Evolutionary conservation across 2,329 filamentous ascomycete genomes (phyloP).

Genomic region (Exophiala alcalophila): DNA sequence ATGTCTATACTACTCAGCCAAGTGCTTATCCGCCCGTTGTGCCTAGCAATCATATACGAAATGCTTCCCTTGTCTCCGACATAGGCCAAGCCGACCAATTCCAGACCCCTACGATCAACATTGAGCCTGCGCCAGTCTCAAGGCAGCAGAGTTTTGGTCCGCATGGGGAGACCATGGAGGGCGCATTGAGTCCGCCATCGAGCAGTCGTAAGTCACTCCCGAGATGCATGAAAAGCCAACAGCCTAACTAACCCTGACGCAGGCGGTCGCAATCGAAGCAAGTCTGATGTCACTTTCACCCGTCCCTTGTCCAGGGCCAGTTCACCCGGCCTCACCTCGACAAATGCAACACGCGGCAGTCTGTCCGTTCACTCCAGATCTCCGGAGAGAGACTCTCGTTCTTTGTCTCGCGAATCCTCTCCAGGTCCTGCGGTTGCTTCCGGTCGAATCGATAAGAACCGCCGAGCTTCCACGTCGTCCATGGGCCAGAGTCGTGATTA

Average conservation of each 20-base stretch:
- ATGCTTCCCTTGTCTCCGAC: slow-evolving; percentile 52
- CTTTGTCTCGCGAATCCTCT: slow-evolving; percentile 44
- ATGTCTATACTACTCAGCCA: slow-evolving; percentile 54
- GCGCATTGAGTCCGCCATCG: slow-evolving; percentile 76
- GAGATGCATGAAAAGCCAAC: slow-evolving; percentile 25
- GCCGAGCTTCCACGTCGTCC: slow-evolving; percentile 46
- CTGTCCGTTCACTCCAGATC: slow-evolving; percentile 44
- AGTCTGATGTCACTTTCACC: slow-evolving; percentile 51
- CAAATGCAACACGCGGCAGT: slow-evolving; percentile 27
- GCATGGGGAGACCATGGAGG: slow-evolving; percentile 63
- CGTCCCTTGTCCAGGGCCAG: slow-evolving; percentile 32
- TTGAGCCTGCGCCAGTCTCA: slow-evolving; percentile 73
- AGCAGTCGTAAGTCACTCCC: slow-evolving; percentile 10
- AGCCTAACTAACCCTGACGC: too few species aligned
- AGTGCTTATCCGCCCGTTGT: slow-evolving; percentile 39
- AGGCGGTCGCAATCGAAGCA: slow-evolving; percentile 57
- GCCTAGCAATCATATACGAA: slow-evolving; percentile 48
- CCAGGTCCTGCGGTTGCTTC: slow-evolving; percentile 33
- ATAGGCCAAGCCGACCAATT: slow-evolving; percentile 70
- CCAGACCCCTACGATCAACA: slow-evolving; percentile 91
- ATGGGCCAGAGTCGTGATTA: slow-evolving; percentile 63
- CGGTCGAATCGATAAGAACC: slow-evolving; percentile 37
- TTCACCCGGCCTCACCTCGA: slow-evolving; percentile 30
- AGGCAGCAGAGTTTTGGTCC: slow-evolving; percentile 64
- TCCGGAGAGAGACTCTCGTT: slow-evolving; percentile 35